phyloP scores from a whole-genome alignment of 2,329 filamentous ascomycete genomes.

The Apiospora pterosperma region DNA sequence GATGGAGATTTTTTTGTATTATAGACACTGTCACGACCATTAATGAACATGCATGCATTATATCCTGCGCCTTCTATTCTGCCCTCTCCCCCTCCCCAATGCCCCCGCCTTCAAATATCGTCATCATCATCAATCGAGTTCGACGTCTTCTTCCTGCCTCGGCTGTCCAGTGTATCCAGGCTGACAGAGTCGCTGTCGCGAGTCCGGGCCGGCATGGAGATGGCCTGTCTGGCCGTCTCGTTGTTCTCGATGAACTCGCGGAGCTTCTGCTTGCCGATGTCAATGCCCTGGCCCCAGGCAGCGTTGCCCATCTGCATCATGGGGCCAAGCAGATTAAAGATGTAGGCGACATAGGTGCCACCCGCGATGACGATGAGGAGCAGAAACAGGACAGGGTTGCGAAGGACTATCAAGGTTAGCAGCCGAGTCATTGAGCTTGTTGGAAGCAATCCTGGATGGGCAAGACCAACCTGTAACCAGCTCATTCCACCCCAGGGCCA shows the following conservation, averaged over 20 bases:
- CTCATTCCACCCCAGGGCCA: slow-evolving; percentile 98
- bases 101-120: slow-evolving; percentile 43
- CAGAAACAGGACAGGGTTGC: slow-evolving; percentile 90
- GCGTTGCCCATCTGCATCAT: slow-evolving; percentile 95
- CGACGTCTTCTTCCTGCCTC: slow-evolving; percentile 48
- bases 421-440: not conserved
- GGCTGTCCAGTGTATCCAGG: slow-evolving; percentile 58
- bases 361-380: slow-evolving; percentile 74
- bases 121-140: slow-evolving; percentile 54
- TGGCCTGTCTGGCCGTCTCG: slow-evolving; percentile 79
- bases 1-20: slow-evolving; percentile 4
- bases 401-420: slow-evolving; percentile 62
- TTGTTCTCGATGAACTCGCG: slow-evolving; percentile 85
- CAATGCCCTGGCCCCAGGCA: slow-evolving; percentile 78
- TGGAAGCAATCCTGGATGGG: not conserved
- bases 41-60: slow-evolving; percentile 8
- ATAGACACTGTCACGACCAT: slow-evolving; percentile 4
- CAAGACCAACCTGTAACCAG: slow-evolving; percentile 76
- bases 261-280: slow-evolving; percentile 88
- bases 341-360: slow-evolving; percentile 86
- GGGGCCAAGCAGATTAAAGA: slow-evolving; percentile 90
- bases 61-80: slow-evolving; percentile 5
- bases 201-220: slow-evolving; percentile 62
- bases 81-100: not conserved
- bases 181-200: slow-evolving; percentile 45